Base-by-base conservation (phyloP, 208 protist species). In the Acanthamoeba polyphaga region DNA sequence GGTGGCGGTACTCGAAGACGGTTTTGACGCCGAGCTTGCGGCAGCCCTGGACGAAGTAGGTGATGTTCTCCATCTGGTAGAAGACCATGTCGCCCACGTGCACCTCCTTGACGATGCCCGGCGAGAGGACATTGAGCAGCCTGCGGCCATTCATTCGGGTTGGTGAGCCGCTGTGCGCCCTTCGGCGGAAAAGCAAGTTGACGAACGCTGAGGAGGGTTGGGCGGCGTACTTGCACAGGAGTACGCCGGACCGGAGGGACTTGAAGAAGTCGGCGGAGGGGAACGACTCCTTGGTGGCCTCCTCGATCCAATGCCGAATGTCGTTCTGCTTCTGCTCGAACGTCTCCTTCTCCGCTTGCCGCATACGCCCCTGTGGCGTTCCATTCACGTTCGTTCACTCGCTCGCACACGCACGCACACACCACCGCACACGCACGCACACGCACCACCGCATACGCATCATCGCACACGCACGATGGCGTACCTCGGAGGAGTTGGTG, bases 51-150 rank as follows among this genome's bases (percentile, higher is more conserved):
- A 93, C 49, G 27, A 76, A 93, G 38, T 68, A 51, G 60, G 38
- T 51, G 53, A 93, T 93, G 88, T 93, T 93, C 88, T 93, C 88
- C 88, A 93, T 93, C 34, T 93, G 88, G 43, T 78, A 76, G 66
- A 93, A 93, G 60, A 43, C n/a, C 88, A 93, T 93, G 46, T 51
- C 43, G 9, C n/a, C 38, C 12, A 51, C 24, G 58, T 93, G 53
- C 49, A 93, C 62, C 32, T 68, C 46, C 62, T 74, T 93, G 55
- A 93, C 76, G 62, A 58, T 76, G 27, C 66, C 88, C 43, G 88
- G 88, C 88, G 32, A 58, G 24, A 93, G 53, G 22, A 29, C 55
- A n/a, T 93, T 93, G 22, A 93, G 22, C 60, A 93, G 34, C 34
- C 88, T 93, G 43, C 43, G 43, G 12, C 29, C 4, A 15, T 17